Percentiles rank a stretch among this genome's conserved stretches.
Conservation (phyloP, 192 early-diverging fungal genomes). For the Umbelopsis sp. region DNA sequence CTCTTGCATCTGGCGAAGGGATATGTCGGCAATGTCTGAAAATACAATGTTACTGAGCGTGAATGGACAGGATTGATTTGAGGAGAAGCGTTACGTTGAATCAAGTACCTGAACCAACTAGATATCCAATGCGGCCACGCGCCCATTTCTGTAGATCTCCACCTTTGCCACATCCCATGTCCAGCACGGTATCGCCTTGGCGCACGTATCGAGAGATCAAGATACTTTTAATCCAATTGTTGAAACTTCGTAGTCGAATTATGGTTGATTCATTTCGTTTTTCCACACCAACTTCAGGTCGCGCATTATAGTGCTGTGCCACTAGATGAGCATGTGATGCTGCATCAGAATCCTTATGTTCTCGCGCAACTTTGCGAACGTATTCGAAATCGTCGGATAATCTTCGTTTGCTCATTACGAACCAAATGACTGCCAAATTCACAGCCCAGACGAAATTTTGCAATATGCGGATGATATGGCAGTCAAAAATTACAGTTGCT, state of each 20-base stretch:
- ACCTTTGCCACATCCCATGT: slow-evolving; percentile 94
- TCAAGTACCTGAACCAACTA: slow-evolving; percentile 82
- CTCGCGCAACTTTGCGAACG: slow-evolving; percentile 3
- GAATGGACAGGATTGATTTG: background rate
- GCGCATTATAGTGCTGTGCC: slow-evolving; percentile 82
- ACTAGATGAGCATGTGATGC: slow-evolving; percentile 40
- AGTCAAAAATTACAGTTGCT: no score
- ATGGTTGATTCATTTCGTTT: slow-evolving; percentile 82
- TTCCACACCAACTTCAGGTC: slow-evolving; percentile 76
- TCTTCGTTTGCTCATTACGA: slow-evolving; percentile 7
- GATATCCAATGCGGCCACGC: slow-evolving; percentile 69
- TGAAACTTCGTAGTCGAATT: slow-evolving; percentile 85
- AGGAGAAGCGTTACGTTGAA: no score
- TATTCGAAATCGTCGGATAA: slow-evolving; percentile 12
- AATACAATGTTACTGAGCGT: background rate
- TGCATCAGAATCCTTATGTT: background rate
- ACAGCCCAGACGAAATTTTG: no score
- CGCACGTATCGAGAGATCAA: slow-evolving; percentile 72
- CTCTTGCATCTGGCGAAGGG: slow-evolving; percentile 78
- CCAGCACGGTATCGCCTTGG: slow-evolving; percentile 67
- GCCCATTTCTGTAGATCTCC: slow-evolving; percentile 86
- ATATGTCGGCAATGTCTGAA: slow-evolving; percentile 88
- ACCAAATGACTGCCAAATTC: no score
- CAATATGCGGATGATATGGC: no score
- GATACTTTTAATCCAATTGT: slow-evolving; percentile 97